Evolutionary conservation across 164 flowering plant species (phyloP).

Genomic region (Cinnamomum micranthum): DNA sequence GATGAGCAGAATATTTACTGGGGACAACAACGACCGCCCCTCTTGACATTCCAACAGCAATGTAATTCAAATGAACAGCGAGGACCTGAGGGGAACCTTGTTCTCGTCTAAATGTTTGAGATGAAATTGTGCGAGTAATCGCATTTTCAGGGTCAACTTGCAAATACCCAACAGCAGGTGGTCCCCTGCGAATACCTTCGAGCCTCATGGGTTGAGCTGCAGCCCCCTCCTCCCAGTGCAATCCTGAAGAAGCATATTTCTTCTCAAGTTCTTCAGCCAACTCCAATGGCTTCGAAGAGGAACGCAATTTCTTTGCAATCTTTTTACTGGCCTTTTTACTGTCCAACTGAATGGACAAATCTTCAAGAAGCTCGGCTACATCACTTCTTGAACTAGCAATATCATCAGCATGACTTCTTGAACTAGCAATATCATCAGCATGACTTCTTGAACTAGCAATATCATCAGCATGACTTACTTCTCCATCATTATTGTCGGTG

Average conservation of each 20-base stretch:
- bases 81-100: slow-evolving; percentile 84
- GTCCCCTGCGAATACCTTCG: slow-evolving; percentile 80
- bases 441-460: slow-evolving; percentile 28
- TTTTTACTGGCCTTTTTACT: slow-evolving; percentile 35
- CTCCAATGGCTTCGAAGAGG: slow-evolving; percentile 63
- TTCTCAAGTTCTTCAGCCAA: slow-evolving; percentile 89
- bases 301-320: slow-evolving; percentile 32
- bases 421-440: slow-evolving; percentile 27
- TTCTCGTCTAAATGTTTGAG: slow-evolving; percentile 65
- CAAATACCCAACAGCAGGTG: slow-evolving; percentile 86
- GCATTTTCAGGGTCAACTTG: slow-evolving; percentile 58
- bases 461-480: slow-evolving; percentile 25
- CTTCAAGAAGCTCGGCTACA: slow-evolving; percentile 46
- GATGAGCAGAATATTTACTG: slow-evolving; percentile 70
- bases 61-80: slow-evolving; percentile 74
- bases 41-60: slow-evolving; percentile 88
- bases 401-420: slow-evolving; percentile 34
- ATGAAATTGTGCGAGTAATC: slow-evolving; percentile 56
- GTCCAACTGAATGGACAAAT: slow-evolving; percentile 43
- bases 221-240: slow-evolving; percentile 92
- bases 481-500: slow-evolving; percentile 17
- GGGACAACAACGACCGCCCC: slow-evolving; percentile 69
- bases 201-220: slow-evolving; percentile 99
- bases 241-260: slow-evolving; percentile 76
- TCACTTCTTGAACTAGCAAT: slow-evolving; percentile 37